Evolutionary conservation across 2,329 filamentous ascomycete species (phyloP).

Genomic region (Monosporascus sp.): DNA sequence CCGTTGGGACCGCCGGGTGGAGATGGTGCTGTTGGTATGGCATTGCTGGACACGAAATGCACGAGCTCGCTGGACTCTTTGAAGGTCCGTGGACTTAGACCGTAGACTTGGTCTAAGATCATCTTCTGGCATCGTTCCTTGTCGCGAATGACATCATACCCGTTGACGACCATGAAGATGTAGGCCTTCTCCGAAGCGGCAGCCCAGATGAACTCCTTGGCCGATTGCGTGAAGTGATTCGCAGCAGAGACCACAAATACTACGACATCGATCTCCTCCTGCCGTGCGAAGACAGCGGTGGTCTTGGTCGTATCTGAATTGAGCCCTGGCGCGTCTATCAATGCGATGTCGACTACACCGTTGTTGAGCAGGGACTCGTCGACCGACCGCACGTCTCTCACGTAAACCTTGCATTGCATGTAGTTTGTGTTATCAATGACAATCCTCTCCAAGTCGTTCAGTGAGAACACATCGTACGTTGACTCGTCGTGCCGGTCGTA

Average conservation of each 20-base stretch:
- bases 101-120: slow-evolving; percentile 84
- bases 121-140: slow-evolving; percentile 87
- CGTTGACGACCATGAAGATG: slow-evolving; percentile 98
- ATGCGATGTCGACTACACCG: slow-evolving; percentile 92
- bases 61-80: slow-evolving; percentile 92
- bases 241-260: slow-evolving; percentile 97
- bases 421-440: slow-evolving; percentile 86
- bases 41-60: slow-evolving; percentile 97
- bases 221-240: slow-evolving; percentile 95
- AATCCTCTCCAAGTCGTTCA: slow-evolving; percentile 79
- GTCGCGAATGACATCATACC: slow-evolving; percentile 89
- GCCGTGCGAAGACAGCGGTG: slow-evolving; percentile 91
- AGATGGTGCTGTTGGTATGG: slow-evolving; percentile 68
- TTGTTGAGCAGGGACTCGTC: slow-evolving; percentile 96
- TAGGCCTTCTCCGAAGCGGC: slow-evolving; percentile 97
- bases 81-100: slow-evolving; percentile 85
- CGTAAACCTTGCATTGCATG: slow-evolving; percentile 93
- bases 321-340: slow-evolving; percentile 93
- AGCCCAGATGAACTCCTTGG: slow-evolving; percentile 96
- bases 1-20: slow-evolving; percentile 52
- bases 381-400: slow-evolving; percentile 82
- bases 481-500: slow-evolving; percentile 91
- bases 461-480: slow-evolving; percentile 81
- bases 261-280: slow-evolving; percentile 98
- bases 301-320: slow-evolving; percentile 97